Base-by-base conservation (phyloP, 352 stramenopile species). In the Blastocystis sp. region DNA sequence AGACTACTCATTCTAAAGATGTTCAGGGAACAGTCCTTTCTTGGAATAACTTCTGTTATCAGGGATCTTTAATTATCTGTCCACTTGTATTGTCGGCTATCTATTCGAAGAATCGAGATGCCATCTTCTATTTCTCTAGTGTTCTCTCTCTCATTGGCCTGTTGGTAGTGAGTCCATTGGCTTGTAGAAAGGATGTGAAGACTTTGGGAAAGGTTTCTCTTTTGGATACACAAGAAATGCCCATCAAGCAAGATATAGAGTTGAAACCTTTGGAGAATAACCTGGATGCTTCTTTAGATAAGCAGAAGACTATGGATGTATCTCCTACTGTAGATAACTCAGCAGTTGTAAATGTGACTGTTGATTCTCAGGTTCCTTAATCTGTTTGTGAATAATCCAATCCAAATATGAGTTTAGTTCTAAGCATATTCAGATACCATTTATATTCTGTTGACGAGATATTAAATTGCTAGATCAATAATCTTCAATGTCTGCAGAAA, bases 1-100 rank as follows among this genome's bases (percentile, higher is more conserved):
- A 80, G 69, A 80, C 69, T 37, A 80, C 69, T 4, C 39, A 27
- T 32, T 19, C 46, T 2, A 16, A 27, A 7, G 32, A 27, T 19
- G 16, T 63, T 9, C 69, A 63, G 27, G 69, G 69, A 39, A 59
- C 42, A 16, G 49, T 80, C 3, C 39, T 80, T 21, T 80, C 69
- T 11, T 80, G 49, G 43, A 80, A 80, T 39, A 80, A 80, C 21
- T 80, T 80, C 37, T 61, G 42, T 37, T 63, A 63, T 29, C 24
- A 51, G 27, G 37, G n/a, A 1, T 80, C 69, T 6, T 14, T 80
- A 24, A 80, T 80, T 42, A 16, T 59, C 7, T 80, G 39, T 61
- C 69, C 69, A 19, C 6, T 80, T 16, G 32, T 80, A 9, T 54
- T 80, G 19, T 51, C 69, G 16, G 69, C 69, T 11, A 80, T 80